Evolutionary conservation across 1,139 yeast species (phyloP).

Genomic region (Blastobotrys elegans): DNA sequence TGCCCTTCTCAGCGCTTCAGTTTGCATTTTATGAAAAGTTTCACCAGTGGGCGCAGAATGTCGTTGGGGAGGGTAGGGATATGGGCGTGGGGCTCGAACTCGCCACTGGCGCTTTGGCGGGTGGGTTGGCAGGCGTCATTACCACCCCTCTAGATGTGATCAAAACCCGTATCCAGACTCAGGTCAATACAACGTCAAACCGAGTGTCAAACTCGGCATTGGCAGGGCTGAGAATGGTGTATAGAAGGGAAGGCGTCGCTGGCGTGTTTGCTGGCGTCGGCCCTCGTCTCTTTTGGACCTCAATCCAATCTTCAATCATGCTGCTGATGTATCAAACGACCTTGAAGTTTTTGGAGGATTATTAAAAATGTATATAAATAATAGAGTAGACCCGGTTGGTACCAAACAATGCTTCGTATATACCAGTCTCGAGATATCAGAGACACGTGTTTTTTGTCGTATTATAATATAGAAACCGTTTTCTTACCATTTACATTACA

Average conservation of each 20-base stretch:
- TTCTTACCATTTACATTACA: no score
- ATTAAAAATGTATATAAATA: no score
- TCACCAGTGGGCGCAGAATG: constrained; percentile 34
- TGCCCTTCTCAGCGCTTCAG: constrained; percentile 93
- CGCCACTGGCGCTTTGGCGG: constrained; percentile 90
- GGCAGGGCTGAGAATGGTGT: constrained; percentile 61
- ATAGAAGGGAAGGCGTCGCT: constrained; percentile 64
- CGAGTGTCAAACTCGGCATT: constrained; percentile 50
- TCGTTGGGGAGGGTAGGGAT: constrained; percentile 32
- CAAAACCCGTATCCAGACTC: constrained; percentile 89
- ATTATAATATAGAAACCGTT: no score
- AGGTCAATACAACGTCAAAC: constrained; percentile 25
- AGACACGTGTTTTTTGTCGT: no score
- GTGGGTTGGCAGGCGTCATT: constrained; percentile 84
- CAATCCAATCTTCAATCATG: constrained; percentile 93
- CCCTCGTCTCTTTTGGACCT: constrained; percentile 95
- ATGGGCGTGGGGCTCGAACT: constrained; percentile 61
- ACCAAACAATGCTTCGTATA: no score
- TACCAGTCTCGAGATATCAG: no score
- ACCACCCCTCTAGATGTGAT: constrained; percentile 90
- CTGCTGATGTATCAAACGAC: constrained; percentile 67
- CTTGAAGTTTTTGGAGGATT: constrained; percentile 24
- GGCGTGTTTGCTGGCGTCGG: constrained; percentile 94
- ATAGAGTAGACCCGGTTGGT: no score
- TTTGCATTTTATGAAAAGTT: constrained; percentile 92